These are phyloP conservation scores for Sequoiadendron giganteum DNA, from an alignment of 75 land plant species.

Conservation along the genomic window DNA sequence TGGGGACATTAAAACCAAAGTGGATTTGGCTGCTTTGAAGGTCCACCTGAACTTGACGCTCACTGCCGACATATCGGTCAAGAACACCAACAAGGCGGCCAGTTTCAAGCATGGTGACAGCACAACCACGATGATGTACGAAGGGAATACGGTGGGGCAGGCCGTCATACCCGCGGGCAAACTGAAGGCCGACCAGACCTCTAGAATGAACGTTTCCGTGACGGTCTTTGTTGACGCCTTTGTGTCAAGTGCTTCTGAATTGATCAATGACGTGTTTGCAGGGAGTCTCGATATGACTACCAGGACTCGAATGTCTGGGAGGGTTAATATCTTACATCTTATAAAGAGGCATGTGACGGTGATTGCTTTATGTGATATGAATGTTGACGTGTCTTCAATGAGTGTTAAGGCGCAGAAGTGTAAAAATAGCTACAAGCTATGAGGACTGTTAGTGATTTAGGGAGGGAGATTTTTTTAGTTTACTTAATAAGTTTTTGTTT, in stretches of 20 bases:
- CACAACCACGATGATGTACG: conserved; percentile 24
- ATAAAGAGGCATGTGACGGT: conserved; percentile 36
- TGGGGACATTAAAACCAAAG: neutral
- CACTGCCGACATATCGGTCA: conserved; percentile 24
- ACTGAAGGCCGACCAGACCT: conserved; percentile 21
- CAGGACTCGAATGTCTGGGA: conserved; percentile 27
- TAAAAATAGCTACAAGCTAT: conserved; percentile 7
- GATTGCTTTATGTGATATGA: conserved; percentile 29
- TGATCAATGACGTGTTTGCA: conserved; percentile 15
- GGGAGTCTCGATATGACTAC: conserved; percentile 18
- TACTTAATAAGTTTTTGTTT: too few relatives aligned
- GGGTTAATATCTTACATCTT: conserved; percentile 32
- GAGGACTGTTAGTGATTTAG: neutral
- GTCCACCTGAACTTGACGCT: conserved; percentile 18
- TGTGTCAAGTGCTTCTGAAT: conserved; percentile 2
- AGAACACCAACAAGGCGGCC: conserved; percentile 42
- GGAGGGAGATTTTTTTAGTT: too few relatives aligned
- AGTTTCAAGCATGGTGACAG: conserved; percentile 29
- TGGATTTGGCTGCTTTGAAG: neutral
- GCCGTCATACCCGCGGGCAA: conserved; percentile 27
- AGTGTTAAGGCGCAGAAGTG: neutral
- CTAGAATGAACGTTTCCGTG: conserved; percentile 21
- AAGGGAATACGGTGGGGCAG: conserved; percentile 24
- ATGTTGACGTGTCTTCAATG: conserved; percentile 1
- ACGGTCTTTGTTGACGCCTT: conserved; percentile 19